Evolutionary conservation across 495 filamentous ascomycete species (phyloP).

Genomic region (Podospora sp.): DNA sequence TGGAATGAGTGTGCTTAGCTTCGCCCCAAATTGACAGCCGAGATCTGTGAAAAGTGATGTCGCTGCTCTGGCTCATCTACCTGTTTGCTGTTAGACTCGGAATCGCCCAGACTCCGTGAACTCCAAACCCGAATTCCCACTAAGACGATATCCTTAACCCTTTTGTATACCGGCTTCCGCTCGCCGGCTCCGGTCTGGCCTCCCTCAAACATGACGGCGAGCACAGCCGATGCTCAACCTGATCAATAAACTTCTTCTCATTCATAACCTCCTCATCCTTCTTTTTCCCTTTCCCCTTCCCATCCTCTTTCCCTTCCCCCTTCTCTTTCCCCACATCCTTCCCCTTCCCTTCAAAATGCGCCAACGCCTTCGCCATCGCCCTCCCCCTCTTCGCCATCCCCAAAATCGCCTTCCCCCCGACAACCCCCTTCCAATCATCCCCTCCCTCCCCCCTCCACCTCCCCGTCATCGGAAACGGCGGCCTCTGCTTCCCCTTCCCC

Average conservation of each 20-base stretch:
- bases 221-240: constrained; percentile 14
- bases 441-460: neutral
- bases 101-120: no score
- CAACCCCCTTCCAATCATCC: neutral
- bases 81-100: no score
- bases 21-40: no score
- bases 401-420: neutral
- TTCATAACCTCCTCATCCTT: neutral
- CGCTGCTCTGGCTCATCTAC: no score
- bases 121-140: neutral
- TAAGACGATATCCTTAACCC: constrained; percentile 5
- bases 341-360: neutral
- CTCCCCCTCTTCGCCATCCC: constrained; percentile 1
- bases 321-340: neutral
- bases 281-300: neutral
- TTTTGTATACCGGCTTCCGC: constrained; percentile 8
- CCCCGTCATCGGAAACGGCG: neutral
- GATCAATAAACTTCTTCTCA: constrained; percentile 17
- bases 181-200: constrained; percentile 9
- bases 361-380: constrained; percentile 5
- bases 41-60: no score
- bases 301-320: neutral
- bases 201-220: constrained; percentile 15
- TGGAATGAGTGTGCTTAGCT: no score
- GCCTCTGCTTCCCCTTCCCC: neutral